A percentile compares a stretch with the other conserved stretches of the same genome.
These are phyloP conservation scores for Claviceps lovelessii DNA, from an alignment of 2,329 filamentous ascomycete species.

Conservation along the genomic window DNA sequence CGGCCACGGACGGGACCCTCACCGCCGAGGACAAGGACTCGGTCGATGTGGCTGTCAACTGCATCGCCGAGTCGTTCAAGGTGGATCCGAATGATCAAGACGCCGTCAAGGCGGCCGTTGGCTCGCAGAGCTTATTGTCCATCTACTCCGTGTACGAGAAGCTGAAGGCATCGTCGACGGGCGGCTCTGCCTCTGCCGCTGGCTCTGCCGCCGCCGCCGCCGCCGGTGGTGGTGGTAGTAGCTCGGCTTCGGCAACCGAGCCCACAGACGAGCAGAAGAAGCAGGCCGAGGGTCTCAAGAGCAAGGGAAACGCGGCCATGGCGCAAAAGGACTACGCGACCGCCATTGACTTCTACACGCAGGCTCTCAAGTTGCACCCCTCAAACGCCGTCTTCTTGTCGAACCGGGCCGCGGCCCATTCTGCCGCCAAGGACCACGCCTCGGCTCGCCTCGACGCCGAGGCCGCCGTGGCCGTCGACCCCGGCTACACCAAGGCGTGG, in stretches of 20 bases:
- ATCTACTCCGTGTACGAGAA: conserved; percentile 97
- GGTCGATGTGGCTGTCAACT: conserved; percentile 86
- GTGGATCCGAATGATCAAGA: conserved; percentile 69
- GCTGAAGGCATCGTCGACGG: conserved; percentile 47
- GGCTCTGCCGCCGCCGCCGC: conserved; percentile 20
- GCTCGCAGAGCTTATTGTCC: conserved; percentile 71
- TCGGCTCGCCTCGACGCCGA: conserved; percentile 79
- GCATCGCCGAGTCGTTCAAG: conserved; percentile 90
- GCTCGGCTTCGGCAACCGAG: conserved; percentile 11
- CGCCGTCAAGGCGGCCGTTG: conserved; percentile 62
- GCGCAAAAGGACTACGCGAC: conserved; percentile 73
- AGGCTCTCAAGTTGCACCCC: conserved; percentile 68
- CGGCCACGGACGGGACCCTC: conserved; percentile 76
- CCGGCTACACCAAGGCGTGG: conserved; percentile 95
- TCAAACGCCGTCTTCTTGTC: conserved; percentile 92
- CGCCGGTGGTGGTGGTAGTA: conserved; percentile 16
- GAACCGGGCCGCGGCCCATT: conserved; percentile 91
- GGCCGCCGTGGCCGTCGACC: conserved; percentile 74
- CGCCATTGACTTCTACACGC: conserved; percentile 77
- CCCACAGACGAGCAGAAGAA: conserved; percentile 49
- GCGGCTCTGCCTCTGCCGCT: conserved; percentile 27
- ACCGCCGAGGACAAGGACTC: conserved; percentile 79
- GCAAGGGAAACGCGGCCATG: conserved; percentile 88
- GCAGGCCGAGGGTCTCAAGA: conserved; percentile 79
- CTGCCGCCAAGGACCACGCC: conserved; percentile 68